A percentile compares a stretch with the other conserved stretches of the same genome.
Evolutionary conservation across 2,329 filamentous ascomycete genomes (phyloP).

Genomic region (Fusarium sp.): DNA sequence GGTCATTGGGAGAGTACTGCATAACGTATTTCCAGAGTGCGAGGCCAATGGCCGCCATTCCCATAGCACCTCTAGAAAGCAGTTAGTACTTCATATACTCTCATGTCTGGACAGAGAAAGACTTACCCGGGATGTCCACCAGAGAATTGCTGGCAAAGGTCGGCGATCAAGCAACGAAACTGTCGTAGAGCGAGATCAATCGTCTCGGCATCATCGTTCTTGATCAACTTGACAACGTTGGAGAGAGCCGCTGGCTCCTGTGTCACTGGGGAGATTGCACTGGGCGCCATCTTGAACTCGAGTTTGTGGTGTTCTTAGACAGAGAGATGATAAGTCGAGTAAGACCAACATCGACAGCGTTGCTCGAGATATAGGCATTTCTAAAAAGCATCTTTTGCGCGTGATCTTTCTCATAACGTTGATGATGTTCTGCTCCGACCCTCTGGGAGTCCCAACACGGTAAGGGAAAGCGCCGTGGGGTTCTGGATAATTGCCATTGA

Average conservation of each 20-base stretch:
- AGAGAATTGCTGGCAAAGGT: constrained; percentile 76
- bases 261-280: constrained; percentile 36
- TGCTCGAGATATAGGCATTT: constrained; percentile 16
- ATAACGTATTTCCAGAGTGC: constrained; percentile 71
- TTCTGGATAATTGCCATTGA: not conserved
- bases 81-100: not conserved
- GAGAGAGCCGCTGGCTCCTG: constrained; percentile 28
- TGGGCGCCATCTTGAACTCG: constrained; percentile 39
- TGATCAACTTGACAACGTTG: constrained; percentile 41
- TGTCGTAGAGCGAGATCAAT: constrained; percentile 66
- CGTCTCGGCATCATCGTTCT: constrained; percentile 42
- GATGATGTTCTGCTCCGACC: not conserved
- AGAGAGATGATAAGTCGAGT: not conserved
- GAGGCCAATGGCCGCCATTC: constrained; percentile 71
- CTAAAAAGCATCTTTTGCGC: constrained; percentile 12
- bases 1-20: constrained; percentile 67
- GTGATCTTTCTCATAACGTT: constrained; percentile 9
- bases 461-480: constrained; percentile 22
- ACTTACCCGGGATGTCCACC: constrained; percentile 74
- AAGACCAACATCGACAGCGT: not conserved
- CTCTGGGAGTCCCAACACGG: not conserved
- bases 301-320: not conserved
- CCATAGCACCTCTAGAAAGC: constrained; percentile 58
- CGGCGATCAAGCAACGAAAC: constrained; percentile 72
- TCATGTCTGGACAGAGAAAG: not conserved